phyloP scores from a whole-genome alignment of 176 grass and related monocot genomes.

The Tillandsia leiboldiana region DNA sequence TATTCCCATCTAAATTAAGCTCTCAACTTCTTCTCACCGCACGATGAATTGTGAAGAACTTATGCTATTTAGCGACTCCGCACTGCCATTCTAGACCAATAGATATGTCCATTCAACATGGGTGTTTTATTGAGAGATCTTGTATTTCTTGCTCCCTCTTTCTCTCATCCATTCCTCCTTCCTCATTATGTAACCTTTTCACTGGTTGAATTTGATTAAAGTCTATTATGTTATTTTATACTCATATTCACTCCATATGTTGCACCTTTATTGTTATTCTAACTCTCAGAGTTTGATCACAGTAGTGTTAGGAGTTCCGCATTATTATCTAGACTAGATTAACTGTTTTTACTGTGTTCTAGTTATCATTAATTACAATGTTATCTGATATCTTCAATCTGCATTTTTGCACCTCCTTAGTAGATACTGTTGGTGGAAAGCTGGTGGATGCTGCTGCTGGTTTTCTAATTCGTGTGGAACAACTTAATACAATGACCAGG shows the following conservation, averaged over 20 bases:
- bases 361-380: too few relatives aligned
- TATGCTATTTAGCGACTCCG: too few relatives aligned
- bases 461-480: constrained; percentile 13
- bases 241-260: neutral
- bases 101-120: too few relatives aligned
- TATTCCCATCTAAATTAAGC: neutral
- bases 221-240: neutral
- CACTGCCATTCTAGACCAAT: too few relatives aligned
- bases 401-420: constrained; percentile 3
- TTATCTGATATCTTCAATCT: neutral
- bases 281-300: too few relatives aligned
- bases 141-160: neutral
- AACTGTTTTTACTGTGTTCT: too few relatives aligned
- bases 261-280: neutral
- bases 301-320: too few relatives aligned
- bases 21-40: neutral
- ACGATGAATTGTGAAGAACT: too few relatives aligned
- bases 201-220: constrained; percentile 2
- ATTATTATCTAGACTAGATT: too few relatives aligned
- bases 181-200: neutral
- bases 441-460: neutral
- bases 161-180: neutral
- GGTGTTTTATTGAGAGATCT: too few relatives aligned
- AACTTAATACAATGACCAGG: constrained; percentile 14
- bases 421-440: constrained; percentile 5